Percentiles rank a stretch among this genome's conserved stretches.
phyloP scores from a whole-genome alignment of 805 yeast species.

The Barnettozyma salicaria region DNA sequence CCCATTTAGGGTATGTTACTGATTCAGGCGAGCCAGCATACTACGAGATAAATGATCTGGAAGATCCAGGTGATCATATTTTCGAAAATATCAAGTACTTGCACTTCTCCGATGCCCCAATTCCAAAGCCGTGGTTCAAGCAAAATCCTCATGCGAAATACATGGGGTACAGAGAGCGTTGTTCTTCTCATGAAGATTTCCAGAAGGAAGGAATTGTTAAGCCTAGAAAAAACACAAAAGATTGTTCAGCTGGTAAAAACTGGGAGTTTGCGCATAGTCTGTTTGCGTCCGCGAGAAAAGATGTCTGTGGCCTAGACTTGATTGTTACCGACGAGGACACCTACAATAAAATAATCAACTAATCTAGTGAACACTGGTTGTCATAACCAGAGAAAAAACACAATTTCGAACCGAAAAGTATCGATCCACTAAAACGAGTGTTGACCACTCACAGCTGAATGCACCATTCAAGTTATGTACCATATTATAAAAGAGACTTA shows the following conservation, averaged over 20 bases:
- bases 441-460: background rate
- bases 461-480: background rate
- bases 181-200: slow-evolving; percentile 16
- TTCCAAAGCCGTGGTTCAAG: slow-evolving; percentile 58
- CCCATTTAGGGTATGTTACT: background rate
- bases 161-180: slow-evolving; percentile 16
- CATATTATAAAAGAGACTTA: too few relatives aligned
- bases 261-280: slow-evolving; percentile 19
- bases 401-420: too few relatives aligned
- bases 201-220: slow-evolving; percentile 3
- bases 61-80: slow-evolving; percentile 14
- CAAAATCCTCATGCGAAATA: slow-evolving; percentile 10
- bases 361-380: too few relatives aligned
- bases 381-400: background rate
- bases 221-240: slow-evolving; percentile 8
- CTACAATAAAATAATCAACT: slow-evolving; percentile 19
- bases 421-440: too few relatives aligned
- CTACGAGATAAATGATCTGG: slow-evolving; percentile 14
- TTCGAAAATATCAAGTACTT: slow-evolving; percentile 36
- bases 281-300: slow-evolving; percentile 17
- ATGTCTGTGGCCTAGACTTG: slow-evolving; percentile 22
- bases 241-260: slow-evolving; percentile 20
- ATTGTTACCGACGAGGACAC: slow-evolving; percentile 18
- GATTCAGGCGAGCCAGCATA: slow-evolving; percentile 10
- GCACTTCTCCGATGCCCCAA: slow-evolving; percentile 63